phyloP scores from a whole-genome alignment of 2,329 filamentous ascomycete species.

The Lachnellula suecica region DNA sequence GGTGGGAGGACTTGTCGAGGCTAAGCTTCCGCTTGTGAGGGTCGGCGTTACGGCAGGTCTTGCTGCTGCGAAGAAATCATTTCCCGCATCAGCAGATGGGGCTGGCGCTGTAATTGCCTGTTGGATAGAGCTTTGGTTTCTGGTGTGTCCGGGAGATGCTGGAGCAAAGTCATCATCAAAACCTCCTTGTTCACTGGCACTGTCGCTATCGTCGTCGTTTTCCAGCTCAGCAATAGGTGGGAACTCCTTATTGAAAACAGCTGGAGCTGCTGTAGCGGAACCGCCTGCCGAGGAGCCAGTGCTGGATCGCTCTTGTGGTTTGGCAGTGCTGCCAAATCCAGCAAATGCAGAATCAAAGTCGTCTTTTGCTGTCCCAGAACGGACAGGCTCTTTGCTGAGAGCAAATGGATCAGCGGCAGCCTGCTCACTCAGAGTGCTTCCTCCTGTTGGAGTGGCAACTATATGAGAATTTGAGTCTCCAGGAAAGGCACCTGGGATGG shows the following conservation, averaged over 20 bases:
- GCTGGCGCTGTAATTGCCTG: constrained; percentile 22
- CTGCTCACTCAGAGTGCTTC: constrained; percentile 46
- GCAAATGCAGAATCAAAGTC: constrained; percentile 87
- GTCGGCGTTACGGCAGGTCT: constrained; percentile 30
- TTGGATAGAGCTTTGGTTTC: constrained; percentile 25
- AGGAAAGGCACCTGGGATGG: constrained; percentile 53
- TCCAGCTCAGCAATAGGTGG: constrained; percentile 89
- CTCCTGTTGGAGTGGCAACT: constrained; percentile 46
- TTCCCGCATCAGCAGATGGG: constrained; percentile 28
- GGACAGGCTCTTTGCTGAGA: constrained; percentile 48
- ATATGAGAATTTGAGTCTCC: constrained; percentile 44
- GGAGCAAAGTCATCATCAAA: constrained; percentile 94
- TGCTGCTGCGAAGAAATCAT: constrained; percentile 30
- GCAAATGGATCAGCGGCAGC: constrained; percentile 53
- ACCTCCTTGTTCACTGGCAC: constrained; percentile 73
- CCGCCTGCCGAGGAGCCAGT: constrained; percentile 38
- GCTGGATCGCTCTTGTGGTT: constrained; percentile 49
- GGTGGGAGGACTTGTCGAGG: constrained; percentile 43
- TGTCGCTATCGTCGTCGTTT: constrained; percentile 81
- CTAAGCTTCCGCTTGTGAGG: constrained; percentile 21
- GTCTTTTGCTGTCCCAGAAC: constrained; percentile 58
- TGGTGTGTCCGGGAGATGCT: constrained; percentile 37
- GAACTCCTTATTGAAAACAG: constrained; percentile 73
- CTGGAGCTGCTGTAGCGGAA: constrained; percentile 45
- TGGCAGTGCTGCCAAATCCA: constrained; percentile 57